Evolutionary conservation across 2,329 filamentous ascomycete genomes (phyloP), one percentile per base, ranked within the genome.

Genomic region (Paecilomyces sp.): DNA sequence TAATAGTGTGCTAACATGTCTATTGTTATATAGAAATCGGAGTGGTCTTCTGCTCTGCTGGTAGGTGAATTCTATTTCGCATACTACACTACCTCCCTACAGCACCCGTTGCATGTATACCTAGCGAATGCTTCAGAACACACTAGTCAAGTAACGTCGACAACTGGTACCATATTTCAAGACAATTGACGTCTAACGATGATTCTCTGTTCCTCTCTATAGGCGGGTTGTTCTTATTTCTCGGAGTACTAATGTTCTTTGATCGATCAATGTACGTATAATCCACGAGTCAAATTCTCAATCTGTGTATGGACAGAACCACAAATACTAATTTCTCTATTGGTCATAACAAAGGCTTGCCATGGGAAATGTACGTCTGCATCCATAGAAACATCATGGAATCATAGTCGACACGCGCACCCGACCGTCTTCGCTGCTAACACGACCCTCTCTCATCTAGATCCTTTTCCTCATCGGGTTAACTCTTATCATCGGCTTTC

Each of bases 401-500:
- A 18, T n/a, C 7, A 18, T 18, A 2, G 31, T 28, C 9, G n/a
- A 18, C 7, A 9, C 41, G 41, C 15, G 15, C 41, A 47, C n/a
- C 7, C 15, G 25, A 28, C 3, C 3, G 3, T 22, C 18, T 31
- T 52, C 55, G 41, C 28, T 54, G 57, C 54, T 59, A 55, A 63
- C 63, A 56, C 34, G 60, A 54, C 33, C 18, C 15, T 11, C 64
- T 55, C 63, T 25, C 25, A 57, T 36, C 60, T 69, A 96, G 91
- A 95, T 99, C 76, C 91, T 99, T 75, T 97, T 99, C 83, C 86
- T 99, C 58, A 91, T 96, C 79, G 94, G 94, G 74, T 86, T 99
- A 28, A 96, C 92, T 31, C 89, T 97, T 61, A 95, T 97, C 69
- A 96, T 99, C 78, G 94, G 94, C 52, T 85, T 91, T 25, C 85